A percentile compares a stretch with the other conserved stretches of the same genome.
Evolutionary conservation across 192 early-diverging fungal species (phyloP).

Genomic region (Rhizophagus clarus): DNA sequence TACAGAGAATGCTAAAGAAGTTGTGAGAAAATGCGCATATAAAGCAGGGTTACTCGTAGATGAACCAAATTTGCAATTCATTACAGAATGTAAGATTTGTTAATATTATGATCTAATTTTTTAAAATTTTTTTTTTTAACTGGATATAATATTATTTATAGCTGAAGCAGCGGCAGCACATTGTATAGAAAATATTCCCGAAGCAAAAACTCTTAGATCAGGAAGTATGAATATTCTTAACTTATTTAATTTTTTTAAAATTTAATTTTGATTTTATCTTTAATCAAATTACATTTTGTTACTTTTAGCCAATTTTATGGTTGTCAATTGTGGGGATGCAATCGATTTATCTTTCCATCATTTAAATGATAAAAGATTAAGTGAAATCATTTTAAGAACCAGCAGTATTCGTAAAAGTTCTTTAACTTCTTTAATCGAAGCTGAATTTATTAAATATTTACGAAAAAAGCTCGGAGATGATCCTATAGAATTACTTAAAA

Average conservation of each 20-base stretch:
- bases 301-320: constrained; percentile 36
- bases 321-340: constrained; percentile 48
- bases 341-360: constrained; percentile 41
- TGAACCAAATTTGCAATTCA: neutral
- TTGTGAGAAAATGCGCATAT: neutral
- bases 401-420: constrained; percentile 43
- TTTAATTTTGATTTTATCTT: neutral
- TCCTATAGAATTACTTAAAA: constrained; percentile 38
- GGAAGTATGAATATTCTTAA: neutral
- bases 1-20: neutral
- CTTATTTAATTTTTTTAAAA: too few relatives aligned
- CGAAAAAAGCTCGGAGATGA: constrained; percentile 44
- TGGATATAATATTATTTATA: neutral
- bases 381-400: constrained; percentile 26
- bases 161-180: neutral
- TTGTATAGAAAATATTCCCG: neutral
- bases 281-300: neutral
- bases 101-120: neutral
- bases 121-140: too few relatives aligned
- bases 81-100: neutral
- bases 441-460: constrained; percentile 46
- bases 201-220: neutral
- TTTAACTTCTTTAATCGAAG: constrained; percentile 43
- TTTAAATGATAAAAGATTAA: constrained; percentile 30
- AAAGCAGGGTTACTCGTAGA: neutral